Conservation (phyloP, 192 early-diverging fungal genomes). For the Gigaspora rosea region DNA sequence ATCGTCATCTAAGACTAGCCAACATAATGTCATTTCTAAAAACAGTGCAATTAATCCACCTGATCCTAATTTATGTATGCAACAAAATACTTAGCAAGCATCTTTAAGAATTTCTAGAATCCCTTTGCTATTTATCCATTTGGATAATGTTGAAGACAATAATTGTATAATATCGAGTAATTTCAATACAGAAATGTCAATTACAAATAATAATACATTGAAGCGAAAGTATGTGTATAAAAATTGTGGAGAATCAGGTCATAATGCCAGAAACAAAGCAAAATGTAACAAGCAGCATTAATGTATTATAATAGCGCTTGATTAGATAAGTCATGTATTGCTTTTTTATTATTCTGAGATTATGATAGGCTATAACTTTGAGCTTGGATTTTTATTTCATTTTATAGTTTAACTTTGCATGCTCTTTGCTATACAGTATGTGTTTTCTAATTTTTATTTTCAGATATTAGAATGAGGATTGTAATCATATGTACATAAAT, state of each 20-base stretch:
- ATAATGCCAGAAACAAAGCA: neutral
- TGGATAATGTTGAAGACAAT: neutral
- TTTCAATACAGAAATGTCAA: neutral
- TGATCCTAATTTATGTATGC: neutral
- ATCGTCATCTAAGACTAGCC: neutral
- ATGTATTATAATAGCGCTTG: neutral
- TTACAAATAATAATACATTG: neutral
- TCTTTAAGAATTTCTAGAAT: neutral
- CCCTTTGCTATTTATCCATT: neutral
- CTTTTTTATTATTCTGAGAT: neutral
- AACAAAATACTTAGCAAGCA: neutral
- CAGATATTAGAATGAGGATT: too few species aligned
- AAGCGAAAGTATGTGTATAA: neutral
- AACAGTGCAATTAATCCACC: constrained; percentile 1
- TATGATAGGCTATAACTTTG: too few species aligned
- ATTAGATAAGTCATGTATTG: neutral
- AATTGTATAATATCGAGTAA: too few species aligned
- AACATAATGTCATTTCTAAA: neutral
- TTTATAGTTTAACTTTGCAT: too few species aligned
- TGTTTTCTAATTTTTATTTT: too few species aligned
- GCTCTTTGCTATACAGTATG: too few species aligned
- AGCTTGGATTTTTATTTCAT: too few species aligned
- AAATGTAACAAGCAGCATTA: neutral
- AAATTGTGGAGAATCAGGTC: neutral
- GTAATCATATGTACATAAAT: too few species aligned